These are phyloP conservation scores for Alternaria tenuissima DNA, from an alignment of 2,329 filamentous ascomycete genomes.

Conservation along the genomic window DNA sequence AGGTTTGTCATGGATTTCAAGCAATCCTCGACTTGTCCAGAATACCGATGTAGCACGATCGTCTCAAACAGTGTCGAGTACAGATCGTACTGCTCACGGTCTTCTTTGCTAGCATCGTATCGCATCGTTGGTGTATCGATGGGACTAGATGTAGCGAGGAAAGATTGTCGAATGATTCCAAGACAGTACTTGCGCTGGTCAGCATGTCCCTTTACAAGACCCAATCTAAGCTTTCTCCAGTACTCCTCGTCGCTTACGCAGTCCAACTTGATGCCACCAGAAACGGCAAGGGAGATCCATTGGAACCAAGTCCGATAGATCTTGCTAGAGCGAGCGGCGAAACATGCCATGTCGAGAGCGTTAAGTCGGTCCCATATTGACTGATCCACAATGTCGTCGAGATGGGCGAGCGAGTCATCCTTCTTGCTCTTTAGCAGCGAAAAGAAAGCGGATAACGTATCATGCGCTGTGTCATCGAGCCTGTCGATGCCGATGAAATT, in stretches of 20 bases:
- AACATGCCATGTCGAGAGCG: constrained; percentile 28
- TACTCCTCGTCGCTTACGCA: constrained; percentile 46
- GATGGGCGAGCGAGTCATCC: background rate
- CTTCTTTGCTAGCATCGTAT: constrained; percentile 26
- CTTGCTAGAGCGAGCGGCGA: constrained; percentile 30
- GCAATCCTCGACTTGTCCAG: constrained; percentile 59
- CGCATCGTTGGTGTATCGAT: constrained; percentile 38
- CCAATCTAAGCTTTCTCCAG: constrained; percentile 51
- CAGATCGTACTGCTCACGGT: constrained; percentile 51
- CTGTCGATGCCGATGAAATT: constrained; percentile 29
- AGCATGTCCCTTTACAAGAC: constrained; percentile 53
- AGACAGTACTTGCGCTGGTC: constrained; percentile 59
- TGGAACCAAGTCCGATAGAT: constrained; percentile 49
- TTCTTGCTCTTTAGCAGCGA: constrained; percentile 17
- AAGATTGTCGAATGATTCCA: constrained; percentile 54
- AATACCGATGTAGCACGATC: constrained; percentile 58
- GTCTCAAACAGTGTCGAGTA: constrained; percentile 59
- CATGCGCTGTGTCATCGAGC: constrained; percentile 34
- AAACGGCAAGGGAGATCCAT: constrained; percentile 39
- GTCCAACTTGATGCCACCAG: constrained; percentile 25
- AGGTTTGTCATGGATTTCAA: constrained; percentile 54
- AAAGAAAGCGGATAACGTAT: constrained; percentile 41
- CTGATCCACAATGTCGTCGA: constrained; percentile 21
- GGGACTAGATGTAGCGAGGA: constrained; percentile 40
- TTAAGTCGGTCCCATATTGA: constrained; percentile 36